Evolutionary conservation across 2,329 filamentous ascomycete genomes (phyloP).

Genomic region (Colletotrichum neosansevieriae): DNA sequence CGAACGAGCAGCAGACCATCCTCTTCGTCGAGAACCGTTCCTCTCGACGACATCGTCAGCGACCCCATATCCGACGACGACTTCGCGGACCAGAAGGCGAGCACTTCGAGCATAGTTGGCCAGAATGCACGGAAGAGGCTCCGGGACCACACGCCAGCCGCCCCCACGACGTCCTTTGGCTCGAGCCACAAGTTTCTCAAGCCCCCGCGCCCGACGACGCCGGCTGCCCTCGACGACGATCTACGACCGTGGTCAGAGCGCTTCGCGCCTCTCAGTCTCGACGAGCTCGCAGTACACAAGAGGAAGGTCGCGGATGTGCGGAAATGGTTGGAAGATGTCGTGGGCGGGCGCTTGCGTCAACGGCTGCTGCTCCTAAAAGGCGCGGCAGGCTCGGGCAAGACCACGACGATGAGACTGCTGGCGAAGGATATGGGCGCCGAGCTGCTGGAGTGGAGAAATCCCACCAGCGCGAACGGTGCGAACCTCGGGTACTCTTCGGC

Average conservation of each 20-base stretch:
- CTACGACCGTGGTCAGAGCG: constrained; percentile 87
- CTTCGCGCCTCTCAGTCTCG: constrained; percentile 79
- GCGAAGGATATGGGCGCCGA: constrained; percentile 82
- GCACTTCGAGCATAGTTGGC: constrained; percentile 66
- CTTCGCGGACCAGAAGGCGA: constrained; percentile 62
- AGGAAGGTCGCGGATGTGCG: constrained; percentile 91
- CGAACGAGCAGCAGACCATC: constrained; percentile 48
- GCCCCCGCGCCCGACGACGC: constrained; percentile 51
- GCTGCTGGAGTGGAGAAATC: constrained; percentile 92
- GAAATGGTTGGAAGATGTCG: constrained; percentile 82
- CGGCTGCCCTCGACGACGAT: constrained; percentile 61
- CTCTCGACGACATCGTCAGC: constrained; percentile 63
- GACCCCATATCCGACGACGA: constrained; percentile 72
- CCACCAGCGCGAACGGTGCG: constrained; percentile 69
- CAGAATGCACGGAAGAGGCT: constrained; percentile 67
- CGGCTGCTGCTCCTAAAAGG: constrained; percentile 88
- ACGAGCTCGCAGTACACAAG: constrained; percentile 94
- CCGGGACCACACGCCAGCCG: constrained; percentile 48
- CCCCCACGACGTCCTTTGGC: constrained; percentile 39
- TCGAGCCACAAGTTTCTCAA: constrained; percentile 66
- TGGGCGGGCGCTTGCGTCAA: constrained; percentile 74
- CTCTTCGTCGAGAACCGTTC: constrained; percentile 47
- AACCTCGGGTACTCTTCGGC: constrained; percentile 75
- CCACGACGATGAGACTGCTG: constrained; percentile 83
- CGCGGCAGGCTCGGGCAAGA: constrained; percentile 92